These are phyloP conservation scores for Priceomyces castillae DNA, from an alignment of 805 yeast genomes.

Conservation along the genomic window DNA sequence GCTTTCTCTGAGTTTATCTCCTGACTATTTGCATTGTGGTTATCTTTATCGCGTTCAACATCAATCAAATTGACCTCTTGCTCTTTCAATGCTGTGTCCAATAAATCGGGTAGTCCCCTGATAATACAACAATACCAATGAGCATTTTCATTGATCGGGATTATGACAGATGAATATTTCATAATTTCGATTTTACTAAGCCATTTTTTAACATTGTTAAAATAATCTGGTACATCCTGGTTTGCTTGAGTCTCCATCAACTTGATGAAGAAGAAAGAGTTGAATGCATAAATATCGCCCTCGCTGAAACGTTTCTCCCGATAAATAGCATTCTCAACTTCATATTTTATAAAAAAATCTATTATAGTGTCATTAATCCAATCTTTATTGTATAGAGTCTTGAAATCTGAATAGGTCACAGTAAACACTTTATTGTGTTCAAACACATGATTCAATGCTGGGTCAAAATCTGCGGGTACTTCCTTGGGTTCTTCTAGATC, in stretches of 20 bases:
- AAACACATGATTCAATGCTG: conserved; percentile 50
- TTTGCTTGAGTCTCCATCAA: conserved; percentile 35
- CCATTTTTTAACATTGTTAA: conserved; percentile 74
- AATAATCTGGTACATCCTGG: conserved; percentile 36
- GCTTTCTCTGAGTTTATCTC: background rate
- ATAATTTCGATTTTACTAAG: conserved; percentile 61
- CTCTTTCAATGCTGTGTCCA: conserved; percentile 11
- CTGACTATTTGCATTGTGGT: background rate
- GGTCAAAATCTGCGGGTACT: conserved; percentile 40
- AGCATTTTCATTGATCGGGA: conserved; percentile 76
- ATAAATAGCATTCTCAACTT: conserved; percentile 39
- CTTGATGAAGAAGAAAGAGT: conserved; percentile 80
- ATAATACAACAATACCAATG: conserved; percentile 91
- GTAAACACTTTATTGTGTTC: conserved; percentile 52
- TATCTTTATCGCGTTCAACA: background rate
- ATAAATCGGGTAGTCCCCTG: conserved; percentile 45
- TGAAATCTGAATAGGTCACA: conserved; percentile 69
- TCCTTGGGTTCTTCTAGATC: conserved; percentile 14
- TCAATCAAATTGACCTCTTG: conserved; percentile 1
- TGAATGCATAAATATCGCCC: conserved; percentile 56
- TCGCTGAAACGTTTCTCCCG: conserved; percentile 20
- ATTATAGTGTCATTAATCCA: conserved; percentile 90
- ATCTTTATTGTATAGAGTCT: conserved; percentile 71
- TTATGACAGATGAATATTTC: conserved; percentile 56
- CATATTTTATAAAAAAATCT: conserved; percentile 74